Conservation (phyloP, 2,329 filamentous ascomycete species). For the Pseudogymnoascus sp. region DNA sequence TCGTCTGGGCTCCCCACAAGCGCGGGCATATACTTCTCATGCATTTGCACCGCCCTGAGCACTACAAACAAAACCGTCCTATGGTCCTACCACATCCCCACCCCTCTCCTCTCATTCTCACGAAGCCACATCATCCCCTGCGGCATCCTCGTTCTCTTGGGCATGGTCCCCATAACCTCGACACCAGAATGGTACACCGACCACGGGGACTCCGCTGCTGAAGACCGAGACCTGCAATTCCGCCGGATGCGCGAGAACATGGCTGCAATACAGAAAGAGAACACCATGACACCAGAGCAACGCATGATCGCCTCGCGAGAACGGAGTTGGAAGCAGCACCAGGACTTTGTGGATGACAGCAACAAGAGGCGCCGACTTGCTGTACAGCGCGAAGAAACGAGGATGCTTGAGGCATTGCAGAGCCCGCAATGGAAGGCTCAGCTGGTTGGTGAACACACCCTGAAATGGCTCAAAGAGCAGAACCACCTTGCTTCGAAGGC, state of each 20-base stretch:
- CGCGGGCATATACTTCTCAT: constrained; percentile 50
- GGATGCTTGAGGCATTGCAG: constrained; percentile 43
- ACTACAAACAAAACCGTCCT: constrained; percentile 48
- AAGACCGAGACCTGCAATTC: constrained; percentile 33
- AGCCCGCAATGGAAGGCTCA: constrained; percentile 46
- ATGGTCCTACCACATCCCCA: constrained; percentile 54
- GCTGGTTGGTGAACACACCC: constrained; percentile 38
- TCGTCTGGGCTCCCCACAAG: constrained; percentile 14
- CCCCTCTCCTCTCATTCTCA: constrained; percentile 43
- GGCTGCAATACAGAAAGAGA: constrained; percentile 38
- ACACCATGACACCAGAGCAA: constrained; percentile 36
- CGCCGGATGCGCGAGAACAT: constrained; percentile 35
- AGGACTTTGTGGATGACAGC: constrained; percentile 42
- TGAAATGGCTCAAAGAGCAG: constrained; percentile 38
- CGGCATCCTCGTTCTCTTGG: constrained; percentile 50
- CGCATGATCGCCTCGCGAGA: constrained; percentile 36
- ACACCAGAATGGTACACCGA: constrained; percentile 50
- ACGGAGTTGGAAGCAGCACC: constrained; percentile 36
- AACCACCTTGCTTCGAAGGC: constrained; percentile 22
- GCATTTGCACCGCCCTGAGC: constrained; percentile 47
- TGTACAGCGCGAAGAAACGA: constrained; percentile 38
- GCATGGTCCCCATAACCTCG: constrained; percentile 40
- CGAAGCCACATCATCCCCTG: constrained; percentile 49
- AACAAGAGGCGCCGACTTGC: constrained; percentile 34
- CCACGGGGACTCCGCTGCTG: constrained; percentile 31